phyloP scores from a whole-genome alignment of 2,329 filamentous ascomycete genomes.

The Paecilomyces sp. region DNA sequence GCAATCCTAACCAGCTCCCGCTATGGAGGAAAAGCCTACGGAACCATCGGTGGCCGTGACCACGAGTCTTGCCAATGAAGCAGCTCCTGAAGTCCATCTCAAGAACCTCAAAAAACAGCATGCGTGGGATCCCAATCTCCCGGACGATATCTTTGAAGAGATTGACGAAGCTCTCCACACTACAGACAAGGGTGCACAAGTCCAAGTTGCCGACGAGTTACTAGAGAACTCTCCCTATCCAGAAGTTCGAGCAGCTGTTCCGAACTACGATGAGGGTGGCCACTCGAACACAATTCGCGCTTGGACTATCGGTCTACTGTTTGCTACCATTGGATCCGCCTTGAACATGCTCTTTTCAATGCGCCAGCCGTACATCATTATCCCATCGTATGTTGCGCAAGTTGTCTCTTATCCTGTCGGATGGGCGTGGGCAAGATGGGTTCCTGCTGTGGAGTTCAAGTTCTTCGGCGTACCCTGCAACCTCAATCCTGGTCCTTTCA shows the following conservation, averaged over 20 bases:
- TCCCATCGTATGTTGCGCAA: slow-evolving; percentile 57
- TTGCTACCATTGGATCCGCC: slow-evolving; percentile 56
- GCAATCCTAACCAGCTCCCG: slow-evolving; percentile 50
- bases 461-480: slow-evolving; percentile 32
- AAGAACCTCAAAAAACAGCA: slow-evolving; percentile 55
- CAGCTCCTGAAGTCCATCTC: slow-evolving; percentile 29
- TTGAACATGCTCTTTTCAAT: slow-evolving; percentile 54
- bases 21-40: slow-evolving; percentile 8
- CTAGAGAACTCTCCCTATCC: slow-evolving; percentile 62
- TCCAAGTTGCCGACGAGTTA: slow-evolving; percentile 52
- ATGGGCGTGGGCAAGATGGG: slow-evolving; percentile 29
- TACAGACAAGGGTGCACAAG: slow-evolving; percentile 49
- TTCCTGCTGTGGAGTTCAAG: slow-evolving; percentile 29
- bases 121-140: slow-evolving; percentile 58
- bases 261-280: slow-evolving; percentile 58
- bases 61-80: slow-evolving; percentile 12
- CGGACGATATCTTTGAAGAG: slow-evolving; percentile 55
- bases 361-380: slow-evolving; percentile 52
- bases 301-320: slow-evolving; percentile 55
- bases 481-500: slow-evolving; percentile 39
- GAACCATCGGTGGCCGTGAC: slow-evolving; percentile 15
- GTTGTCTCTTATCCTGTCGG: slow-evolving; percentile 53
- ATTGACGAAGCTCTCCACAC: slow-evolving; percentile 52
- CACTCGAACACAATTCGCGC: slow-evolving; percentile 59
- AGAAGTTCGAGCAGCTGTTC: slow-evolving; percentile 59